These are phyloP conservation scores for Trichosporon sp. DNA, from an alignment of 1,284 basidiomycete genomes.

Conservation along the genomic window DNA sequence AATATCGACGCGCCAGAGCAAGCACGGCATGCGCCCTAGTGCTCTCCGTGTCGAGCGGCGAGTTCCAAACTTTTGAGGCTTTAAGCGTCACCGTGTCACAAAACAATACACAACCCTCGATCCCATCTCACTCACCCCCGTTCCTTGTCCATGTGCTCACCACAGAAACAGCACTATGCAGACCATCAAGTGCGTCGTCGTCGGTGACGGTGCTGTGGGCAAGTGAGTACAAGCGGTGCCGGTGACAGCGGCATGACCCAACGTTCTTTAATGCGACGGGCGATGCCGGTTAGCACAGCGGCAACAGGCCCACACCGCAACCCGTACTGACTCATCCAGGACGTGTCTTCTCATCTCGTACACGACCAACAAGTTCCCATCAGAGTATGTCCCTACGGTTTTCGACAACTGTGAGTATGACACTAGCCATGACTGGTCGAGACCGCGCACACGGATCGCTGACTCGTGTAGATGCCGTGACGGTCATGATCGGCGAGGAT, in stretches of 20 bases:
- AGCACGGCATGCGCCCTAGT: not conserved
- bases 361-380: constrained; percentile 98
- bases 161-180: constrained; percentile 60
- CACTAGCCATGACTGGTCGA: not conserved
- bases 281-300: not conserved
- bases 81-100: not conserved
- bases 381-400: constrained; percentile 98
- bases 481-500: constrained; percentile 99
- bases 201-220: constrained; percentile 99
- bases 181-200: constrained; percentile 97
- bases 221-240: constrained; percentile 56
- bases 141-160: constrained; percentile 1
- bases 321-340: constrained; percentile 51
- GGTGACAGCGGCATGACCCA: not conserved
- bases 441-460: not conserved
- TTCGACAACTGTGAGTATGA: constrained; percentile 53
- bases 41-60: not conserved
- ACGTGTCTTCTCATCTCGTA: constrained; percentile 99
- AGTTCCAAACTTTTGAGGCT: constrained; percentile 1
- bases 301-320: not conserved
- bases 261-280: not conserved
- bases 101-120: not conserved
- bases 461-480: constrained; percentile 75
- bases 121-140: not conserved
- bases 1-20: not conserved